Evolutionary conservation across 306 rosid genomes (phyloP), one percentile per base, ranked within the genome.

Genomic region (Malus orientalis): DNA sequence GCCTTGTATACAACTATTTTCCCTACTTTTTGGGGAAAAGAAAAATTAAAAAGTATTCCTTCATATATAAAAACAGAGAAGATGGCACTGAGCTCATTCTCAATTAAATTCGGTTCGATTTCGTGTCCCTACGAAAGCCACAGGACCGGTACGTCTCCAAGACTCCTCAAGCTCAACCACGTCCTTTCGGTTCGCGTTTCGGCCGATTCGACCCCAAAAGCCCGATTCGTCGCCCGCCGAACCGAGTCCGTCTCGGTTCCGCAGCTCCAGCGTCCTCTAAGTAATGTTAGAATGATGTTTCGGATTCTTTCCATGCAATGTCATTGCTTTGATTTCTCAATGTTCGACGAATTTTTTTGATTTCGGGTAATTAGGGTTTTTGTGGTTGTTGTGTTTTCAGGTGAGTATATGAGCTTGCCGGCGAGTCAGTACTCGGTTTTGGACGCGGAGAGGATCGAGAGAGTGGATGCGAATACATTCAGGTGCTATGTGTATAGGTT

Each of bases 371-470:
- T 33, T 38, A 44, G 65, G 44, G 44, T 76, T 60, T 70, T 66
- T 54, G 9, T 12, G 47, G n/a, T 71, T 68, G 5, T 74, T 74
- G 76, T 66, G 14, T 71, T 71, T 76, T 60, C 85, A 92, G 97
- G 86, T 78, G 97, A 95, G 57, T 92, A 95, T 68, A 90, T 95
- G 97, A 88, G 92, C 47, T 88, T 95, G 67, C 98, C 97, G 25
- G 97, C 98, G 14, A 95, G 98, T 82, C 97, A 95, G 78, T 95
- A 95, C 74, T 95, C 98, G 33, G 98, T 95, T 67, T 83, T 94
- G 88, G 98, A 95, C 20, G 98, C 96, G 11, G 97, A 95, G 93
- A 82, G 98, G 88, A 95, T 95, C 40, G 98, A 92, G 86, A 89
- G 97, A 67, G 90, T 95, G 57, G 93, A 88, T 57, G 97, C 90